Evolutionary conservation across 2,329 filamentous ascomycete species (phyloP).

Genomic region (Paecilomyces dactylethromorphus): DNA sequence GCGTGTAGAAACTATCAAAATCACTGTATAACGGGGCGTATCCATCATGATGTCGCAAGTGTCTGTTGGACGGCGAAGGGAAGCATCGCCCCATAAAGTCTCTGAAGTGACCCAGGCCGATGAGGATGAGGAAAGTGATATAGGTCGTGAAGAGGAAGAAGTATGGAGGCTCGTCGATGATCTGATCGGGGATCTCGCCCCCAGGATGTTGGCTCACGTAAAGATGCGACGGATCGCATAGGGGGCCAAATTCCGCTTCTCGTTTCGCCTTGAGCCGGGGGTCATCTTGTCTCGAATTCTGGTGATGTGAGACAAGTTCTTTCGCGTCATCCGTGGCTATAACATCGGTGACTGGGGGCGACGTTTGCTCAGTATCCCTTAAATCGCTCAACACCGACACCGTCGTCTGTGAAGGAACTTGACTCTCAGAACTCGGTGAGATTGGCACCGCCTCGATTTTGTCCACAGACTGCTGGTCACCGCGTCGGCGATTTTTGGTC

Average conservation of each 20-base stretch:
- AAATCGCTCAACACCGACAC: neutral
- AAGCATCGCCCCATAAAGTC: slow-evolving; percentile 95
- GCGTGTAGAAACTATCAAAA: slow-evolving; percentile 95
- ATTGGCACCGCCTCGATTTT: slow-evolving; percentile 4
- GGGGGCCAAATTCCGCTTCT: slow-evolving; percentile 82
- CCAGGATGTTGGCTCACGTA: slow-evolving; percentile 81
- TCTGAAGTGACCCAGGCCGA: slow-evolving; percentile 83
- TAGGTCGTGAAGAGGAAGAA: slow-evolving; percentile 93
- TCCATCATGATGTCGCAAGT: slow-evolving; percentile 71
- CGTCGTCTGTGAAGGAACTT: neutral
- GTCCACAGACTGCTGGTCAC: slow-evolving; percentile 3
- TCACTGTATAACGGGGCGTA: slow-evolving; percentile 92
- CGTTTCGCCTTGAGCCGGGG: slow-evolving; percentile 62
- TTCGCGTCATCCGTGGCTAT: slow-evolving; percentile 8
- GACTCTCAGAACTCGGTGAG: neutral
- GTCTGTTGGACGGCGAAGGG: slow-evolving; percentile 70
- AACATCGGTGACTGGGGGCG: neutral
- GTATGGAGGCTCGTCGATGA: slow-evolving; percentile 89
- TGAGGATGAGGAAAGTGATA: slow-evolving; percentile 89
- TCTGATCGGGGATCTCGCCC: slow-evolving; percentile 65
- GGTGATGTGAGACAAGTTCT: neutral
- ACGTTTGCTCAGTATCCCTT: neutral
- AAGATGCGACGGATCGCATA: slow-evolving; percentile 68
- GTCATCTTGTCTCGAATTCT: slow-evolving; percentile 52
- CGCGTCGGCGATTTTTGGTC: slow-evolving; percentile 7